A percentile compares a stretch with the other conserved stretches of the same genome.
phyloP scores from a whole-genome alignment of 2,329 filamentous ascomycete genomes.

The Paecilomyces formosus region DNA sequence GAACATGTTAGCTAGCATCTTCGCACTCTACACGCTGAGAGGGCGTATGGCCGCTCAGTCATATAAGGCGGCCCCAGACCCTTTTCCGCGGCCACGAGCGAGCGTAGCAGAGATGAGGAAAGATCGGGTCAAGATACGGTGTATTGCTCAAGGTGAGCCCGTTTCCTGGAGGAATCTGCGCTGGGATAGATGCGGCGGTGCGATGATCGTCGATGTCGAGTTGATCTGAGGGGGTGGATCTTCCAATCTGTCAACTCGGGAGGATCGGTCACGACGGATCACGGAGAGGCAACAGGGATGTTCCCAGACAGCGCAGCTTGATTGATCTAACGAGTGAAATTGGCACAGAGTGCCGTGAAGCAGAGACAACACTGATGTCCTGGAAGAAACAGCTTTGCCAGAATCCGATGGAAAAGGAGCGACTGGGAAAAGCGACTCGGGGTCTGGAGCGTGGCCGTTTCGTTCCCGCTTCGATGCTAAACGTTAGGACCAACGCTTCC shows the following conservation, averaged over 20 bases:
- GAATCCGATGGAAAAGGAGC: neutral
- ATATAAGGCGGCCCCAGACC: neutral
- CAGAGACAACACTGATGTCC: neutral
- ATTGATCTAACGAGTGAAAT: conserved; percentile 19
- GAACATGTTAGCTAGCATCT: conserved; percentile 14
- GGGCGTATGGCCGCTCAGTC: neutral
- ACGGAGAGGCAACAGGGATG: neutral
- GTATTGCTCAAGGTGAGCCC: neutral
- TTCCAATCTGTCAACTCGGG: neutral
- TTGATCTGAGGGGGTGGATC: neutral
- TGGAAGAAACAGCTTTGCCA: neutral
- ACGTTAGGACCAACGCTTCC: neutral
- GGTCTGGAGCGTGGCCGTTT: neutral
- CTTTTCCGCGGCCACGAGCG: neutral
- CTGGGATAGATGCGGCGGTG: neutral
- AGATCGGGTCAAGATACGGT: neutral
- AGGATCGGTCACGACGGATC: neutral
- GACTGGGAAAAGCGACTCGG: neutral
- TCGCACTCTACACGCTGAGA: conserved; percentile 1
- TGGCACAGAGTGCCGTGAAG: conserved; percentile 16
- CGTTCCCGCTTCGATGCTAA: neutral
- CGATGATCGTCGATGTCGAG: neutral
- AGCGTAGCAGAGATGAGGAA: neutral
- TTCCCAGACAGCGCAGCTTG: neutral
- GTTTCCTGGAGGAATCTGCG: neutral